Evolutionary conservation across 2,329 filamentous ascomycete genomes (phyloP), one percentile per base, ranked within the genome.

Genomic region (Bipolaris victoriae): DNA sequence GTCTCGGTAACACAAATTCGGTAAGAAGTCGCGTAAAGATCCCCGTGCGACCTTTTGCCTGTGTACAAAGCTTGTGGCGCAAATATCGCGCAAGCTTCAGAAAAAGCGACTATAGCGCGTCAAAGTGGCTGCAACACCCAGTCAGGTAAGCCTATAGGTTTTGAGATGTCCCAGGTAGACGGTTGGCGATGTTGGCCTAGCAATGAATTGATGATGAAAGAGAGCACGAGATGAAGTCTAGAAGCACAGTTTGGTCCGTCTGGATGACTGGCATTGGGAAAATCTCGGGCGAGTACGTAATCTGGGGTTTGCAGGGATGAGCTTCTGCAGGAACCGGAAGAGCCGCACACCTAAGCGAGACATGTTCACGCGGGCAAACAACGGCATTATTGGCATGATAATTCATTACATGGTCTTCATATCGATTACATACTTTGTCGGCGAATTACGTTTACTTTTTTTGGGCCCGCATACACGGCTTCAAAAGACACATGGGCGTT

Each of bases 191-290:
- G 45, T 37, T 35, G 29, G 18, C 22, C 16, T 24, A 48, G n/a
- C n/a, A 29, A 36, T 31, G 13, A 33, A 33, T 11, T 20, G 45
- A 54, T 46, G 55, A 55, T 22, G 16, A 36, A 40, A 45, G 50
- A n/a, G 36, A 18, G 47, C 24, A 53, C 47, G 43, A 57, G 55
- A 58, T 46, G 55, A 18, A 39, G 46, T 58, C 51, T 55, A 39
- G 39, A 58, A 58, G 53, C 46, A 11, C 52, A 55, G 49, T 55
- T 20, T 50, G 35, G 11, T 37, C 37, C 26, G 26, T 29, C 46
- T 43, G 16, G 57, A 64, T 61, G 63, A 67, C 59, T 61, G 63
- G 41, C 49, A 49, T 49, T 56, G 57, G 61, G 60, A 67, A 66
- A 67, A 63, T 62, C 43, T 53, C 58, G 43, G 35, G 41, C 24